phyloP scores from a whole-genome alignment of 371 early-diverging fungal species.

The Mortierella sp. region DNA sequence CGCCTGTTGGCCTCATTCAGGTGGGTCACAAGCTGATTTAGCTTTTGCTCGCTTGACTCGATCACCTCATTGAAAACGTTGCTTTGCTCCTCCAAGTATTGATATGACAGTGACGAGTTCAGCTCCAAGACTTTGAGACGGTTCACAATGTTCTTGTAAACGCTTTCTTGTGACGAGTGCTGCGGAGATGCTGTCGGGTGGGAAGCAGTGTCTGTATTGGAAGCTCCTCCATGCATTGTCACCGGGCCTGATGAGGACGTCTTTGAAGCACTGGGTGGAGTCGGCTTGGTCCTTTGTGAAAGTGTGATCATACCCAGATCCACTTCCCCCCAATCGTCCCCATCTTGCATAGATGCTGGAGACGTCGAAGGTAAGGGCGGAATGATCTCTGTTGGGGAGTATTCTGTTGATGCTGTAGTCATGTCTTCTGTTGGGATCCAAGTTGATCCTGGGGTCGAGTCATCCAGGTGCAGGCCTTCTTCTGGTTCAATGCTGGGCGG shows the following conservation, averaged over 20 bases:
- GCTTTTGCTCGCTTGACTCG: slow-evolving; percentile 46
- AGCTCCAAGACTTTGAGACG: slow-evolving; percentile 82
- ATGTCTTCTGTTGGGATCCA: slow-evolving; percentile 13
- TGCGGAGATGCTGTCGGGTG: slow-evolving; percentile 23
- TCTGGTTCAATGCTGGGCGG: slow-evolving; percentile 2
- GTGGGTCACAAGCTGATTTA: slow-evolving; percentile 49
- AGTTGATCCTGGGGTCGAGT: not conserved
- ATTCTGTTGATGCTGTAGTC: not conserved
- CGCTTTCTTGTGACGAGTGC: slow-evolving; percentile 71
- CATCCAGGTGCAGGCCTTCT: slow-evolving; percentile 3
- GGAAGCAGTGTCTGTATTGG: slow-evolving; percentile 13
- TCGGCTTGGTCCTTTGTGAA: slow-evolving; percentile 33
- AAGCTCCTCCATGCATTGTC: slow-evolving; percentile 12
- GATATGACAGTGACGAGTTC: slow-evolving; percentile 81
- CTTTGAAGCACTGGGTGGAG: slow-evolving; percentile 19
- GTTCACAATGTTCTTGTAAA: slow-evolving; percentile 92
- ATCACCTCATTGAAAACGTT: slow-evolving; percentile 82
- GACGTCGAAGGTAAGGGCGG: slow-evolving; percentile 31
- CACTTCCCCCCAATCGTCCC: slow-evolving; percentile 22
- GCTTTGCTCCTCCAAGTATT: slow-evolving; percentile 89
- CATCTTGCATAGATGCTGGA: slow-evolving; percentile 52
- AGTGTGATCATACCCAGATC: slow-evolving; percentile 39
- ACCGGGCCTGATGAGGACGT: slow-evolving; percentile 21
- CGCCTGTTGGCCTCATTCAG: slow-evolving; percentile 48
- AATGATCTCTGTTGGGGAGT: slow-evolving; percentile 9